Conservation (phyloP, 2,329 filamentous ascomycete species). For the Phoma sp. region DNA sequence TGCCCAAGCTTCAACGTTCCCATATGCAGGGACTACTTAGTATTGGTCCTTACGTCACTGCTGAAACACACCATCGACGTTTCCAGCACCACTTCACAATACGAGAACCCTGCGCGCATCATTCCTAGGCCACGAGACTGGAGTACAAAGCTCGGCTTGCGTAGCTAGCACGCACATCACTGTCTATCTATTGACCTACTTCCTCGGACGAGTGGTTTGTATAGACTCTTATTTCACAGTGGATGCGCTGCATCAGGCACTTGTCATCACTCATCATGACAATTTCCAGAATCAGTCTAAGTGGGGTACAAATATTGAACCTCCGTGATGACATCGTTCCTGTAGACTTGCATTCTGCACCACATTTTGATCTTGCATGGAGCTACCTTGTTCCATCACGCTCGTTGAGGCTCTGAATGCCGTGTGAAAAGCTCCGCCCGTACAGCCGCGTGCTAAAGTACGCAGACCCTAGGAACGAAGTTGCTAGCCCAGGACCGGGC, state of each 20-base stretch:
- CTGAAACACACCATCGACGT: slow-evolving; percentile 31
- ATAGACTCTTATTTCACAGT: too few species aligned
- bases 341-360: not conserved
- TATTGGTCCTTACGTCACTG: slow-evolving; percentile 30
- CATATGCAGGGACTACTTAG: slow-evolving; percentile 25
- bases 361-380: not conserved
- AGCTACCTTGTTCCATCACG: not conserved
- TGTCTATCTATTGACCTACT: not conserved
- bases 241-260: slow-evolving; percentile 1
- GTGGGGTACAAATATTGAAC: slow-evolving; percentile 8
- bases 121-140: slow-evolving; percentile 22
- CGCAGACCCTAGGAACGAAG: not conserved
- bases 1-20: slow-evolving; percentile 15
- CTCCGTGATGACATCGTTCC: slow-evolving; percentile 5
- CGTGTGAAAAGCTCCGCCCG: not conserved
- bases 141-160: slow-evolving; percentile 22
- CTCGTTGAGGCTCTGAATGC: slow-evolving; percentile 2
- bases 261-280: not conserved
- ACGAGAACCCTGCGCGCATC: slow-evolving; percentile 22
- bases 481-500: slow-evolving; percentile 5
- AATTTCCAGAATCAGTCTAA: not conserved
- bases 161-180: slow-evolving; percentile 13
- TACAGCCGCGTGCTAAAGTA: slow-evolving; percentile 1
- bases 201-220: not conserved
- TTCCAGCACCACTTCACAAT: slow-evolving; percentile 19